phyloP scores from a whole-genome alignment of 1,284 basidiomycete genomes.

The Uromyces viciae-fabae region DNA sequence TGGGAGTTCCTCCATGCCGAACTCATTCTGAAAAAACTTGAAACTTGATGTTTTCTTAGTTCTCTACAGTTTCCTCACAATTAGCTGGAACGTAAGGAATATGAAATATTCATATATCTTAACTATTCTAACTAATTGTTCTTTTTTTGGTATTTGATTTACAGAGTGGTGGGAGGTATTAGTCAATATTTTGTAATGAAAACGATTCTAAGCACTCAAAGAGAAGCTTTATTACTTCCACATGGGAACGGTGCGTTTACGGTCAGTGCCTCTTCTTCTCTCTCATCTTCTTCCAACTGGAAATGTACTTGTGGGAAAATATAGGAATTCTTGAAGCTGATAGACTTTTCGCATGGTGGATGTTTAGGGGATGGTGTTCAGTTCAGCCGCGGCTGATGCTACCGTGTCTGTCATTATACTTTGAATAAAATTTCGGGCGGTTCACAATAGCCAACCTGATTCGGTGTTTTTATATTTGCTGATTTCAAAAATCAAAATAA shows the following conservation, averaged over 20 bases:
- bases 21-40: background rate
- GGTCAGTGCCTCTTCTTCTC: background rate
- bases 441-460: too few relatives aligned
- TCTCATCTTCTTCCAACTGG: background rate
- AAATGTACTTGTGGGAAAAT: background rate
- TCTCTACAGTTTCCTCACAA: conserved; percentile 29
- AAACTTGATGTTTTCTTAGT: background rate
- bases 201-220: conserved; percentile 33
- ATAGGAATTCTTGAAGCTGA: background rate
- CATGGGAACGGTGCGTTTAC: conserved; percentile 39
- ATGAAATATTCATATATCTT: background rate
- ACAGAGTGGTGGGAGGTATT: conserved; percentile 33
- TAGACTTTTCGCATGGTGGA: background rate
- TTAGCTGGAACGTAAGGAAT: conserved; percentile 33
- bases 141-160: background rate
- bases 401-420: conserved; percentile 18
- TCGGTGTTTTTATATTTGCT: too few relatives aligned
- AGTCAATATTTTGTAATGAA: conserved; percentile 28
- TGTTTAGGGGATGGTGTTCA: conserved; percentile 40
- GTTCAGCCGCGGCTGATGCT: conserved; percentile 19
- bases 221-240: conserved; percentile 37
- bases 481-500: too few relatives aligned
- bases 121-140: background rate
- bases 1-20: background rate
- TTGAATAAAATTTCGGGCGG: background rate